Base-by-base conservation (phyloP, 768 basidiomycete species). In the Suillus cothurnatus region DNA sequence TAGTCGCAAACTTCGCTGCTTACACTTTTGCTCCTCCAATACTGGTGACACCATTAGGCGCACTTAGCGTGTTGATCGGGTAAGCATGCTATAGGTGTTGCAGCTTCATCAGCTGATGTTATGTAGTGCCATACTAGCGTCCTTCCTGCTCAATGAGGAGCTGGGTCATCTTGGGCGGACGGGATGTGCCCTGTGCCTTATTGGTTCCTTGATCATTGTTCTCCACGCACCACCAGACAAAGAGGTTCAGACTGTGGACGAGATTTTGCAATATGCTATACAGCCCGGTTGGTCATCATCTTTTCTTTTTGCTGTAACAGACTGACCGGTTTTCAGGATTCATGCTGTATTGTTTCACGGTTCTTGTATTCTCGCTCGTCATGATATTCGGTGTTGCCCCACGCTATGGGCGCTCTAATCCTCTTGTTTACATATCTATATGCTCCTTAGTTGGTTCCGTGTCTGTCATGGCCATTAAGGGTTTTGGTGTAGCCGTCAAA, bases 381-480 rank as follows among this genome's bases (percentile, higher is more conserved):
- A 93, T 97, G 91, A 94, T 98, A 64, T 95, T 92, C 81, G 78
- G 78, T 31, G 84, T 97, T 66, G 91, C 86, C 2, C 97, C 97
- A 9, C 88, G 81, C 67, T 86, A 97, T 71, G 97, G 97, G 38
- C 91, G 90, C 53, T 85, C 88, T 63, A 95, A 91, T 68, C 97
- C 97, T 2, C 70, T 95, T 66, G 91, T 97, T 36, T 99, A 97
- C 79, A 86, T 99, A 68, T 95, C 95, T 32, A 97, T 99, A 72
- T 99, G 97, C 78, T 98, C 96, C 14, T 77, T 98, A 64, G 95
- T 95, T 52, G 97, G 97, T 14, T 95, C 94, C 36, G 88, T 99
- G 52, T 95, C 94, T n/a, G 88, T 99, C 79, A 99, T 99, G 97
- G 92, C 95, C 49, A 92, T 98, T 83, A 99, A 99, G 81, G 97